These are phyloP conservation scores for Kazachstania bromeliacearum DNA, from an alignment of 805 yeast genomes.

Conservation along the genomic window DNA sequence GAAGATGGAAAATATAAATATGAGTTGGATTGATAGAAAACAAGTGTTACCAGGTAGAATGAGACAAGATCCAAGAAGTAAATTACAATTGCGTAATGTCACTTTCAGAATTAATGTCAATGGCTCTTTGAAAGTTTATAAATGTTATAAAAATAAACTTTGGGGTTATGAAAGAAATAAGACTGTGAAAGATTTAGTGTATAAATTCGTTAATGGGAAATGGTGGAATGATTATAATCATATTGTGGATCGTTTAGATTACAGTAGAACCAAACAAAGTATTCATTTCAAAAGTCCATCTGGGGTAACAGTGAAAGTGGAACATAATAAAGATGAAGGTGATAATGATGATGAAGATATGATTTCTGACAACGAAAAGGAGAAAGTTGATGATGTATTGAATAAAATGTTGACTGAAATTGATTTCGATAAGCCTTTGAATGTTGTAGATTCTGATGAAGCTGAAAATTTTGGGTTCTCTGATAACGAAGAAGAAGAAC, in stretches of 20 bases:
- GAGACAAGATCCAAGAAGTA: slow-evolving; percentile 46
- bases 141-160: slow-evolving; percentile 63
- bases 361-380: slow-evolving; percentile 34
- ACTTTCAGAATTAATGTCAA: slow-evolving; percentile 57
- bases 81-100: slow-evolving; percentile 31
- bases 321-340: slow-evolving; percentile 8
- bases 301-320: background rate
- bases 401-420: slow-evolving; percentile 38
- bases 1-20: slow-evolving; percentile 31
- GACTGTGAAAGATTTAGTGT: slow-evolving; percentile 51
- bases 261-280: slow-evolving; percentile 18
- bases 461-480: slow-evolving; percentile 31
- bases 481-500: slow-evolving; percentile 33
- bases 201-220: slow-evolving; percentile 49
- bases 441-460: slow-evolving; percentile 33
- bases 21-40: slow-evolving; percentile 35
- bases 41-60: slow-evolving; percentile 48
- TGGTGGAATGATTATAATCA: slow-evolving; percentile 81
- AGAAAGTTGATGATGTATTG: slow-evolving; percentile 38
- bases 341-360: slow-evolving; percentile 31
- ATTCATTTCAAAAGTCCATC: slow-evolving; percentile 2
- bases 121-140: slow-evolving; percentile 47
- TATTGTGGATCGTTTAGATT: slow-evolving; percentile 52
- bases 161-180: slow-evolving; percentile 85
- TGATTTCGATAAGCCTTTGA: slow-evolving; percentile 46